These are phyloP conservation scores for Podila verticillata DNA, from an alignment of 192 early-diverging fungal species.

Conservation along the genomic window DNA sequence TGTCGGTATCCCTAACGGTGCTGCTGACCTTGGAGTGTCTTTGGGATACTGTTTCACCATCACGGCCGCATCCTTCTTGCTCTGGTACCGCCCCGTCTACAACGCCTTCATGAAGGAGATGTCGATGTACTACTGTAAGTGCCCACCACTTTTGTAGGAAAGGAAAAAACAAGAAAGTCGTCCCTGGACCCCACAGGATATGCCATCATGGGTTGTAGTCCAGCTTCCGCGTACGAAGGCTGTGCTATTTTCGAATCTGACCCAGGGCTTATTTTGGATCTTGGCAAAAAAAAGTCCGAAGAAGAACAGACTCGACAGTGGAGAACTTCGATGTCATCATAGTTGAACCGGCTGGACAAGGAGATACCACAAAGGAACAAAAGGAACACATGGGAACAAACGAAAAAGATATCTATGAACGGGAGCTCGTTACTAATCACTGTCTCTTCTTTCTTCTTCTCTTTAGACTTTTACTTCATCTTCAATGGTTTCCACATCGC, in stretches of 20 bases:
- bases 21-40: conserved; percentile 83
- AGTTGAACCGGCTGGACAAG: no score
- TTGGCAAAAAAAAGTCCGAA: neutral
- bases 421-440: neutral
- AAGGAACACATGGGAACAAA: no score
- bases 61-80: conserved; percentile 76
- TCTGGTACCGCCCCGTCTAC: conserved; percentile 92
- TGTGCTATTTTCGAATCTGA: conserved; percentile 1
- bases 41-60: conserved; percentile 82
- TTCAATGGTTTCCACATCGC: conserved; percentile 88
- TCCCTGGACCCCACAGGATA: neutral
- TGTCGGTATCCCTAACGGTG: conserved; percentile 72
- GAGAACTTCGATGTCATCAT: no score
- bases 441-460: conserved; percentile 2
- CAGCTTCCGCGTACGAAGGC: neutral
- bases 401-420: neutral
- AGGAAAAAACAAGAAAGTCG: neutral
- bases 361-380: neutral
- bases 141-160: neutral
- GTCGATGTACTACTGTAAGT: conserved; percentile 84
- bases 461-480: conserved; percentile 79
- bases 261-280: neutral
- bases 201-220: neutral
- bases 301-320: neutral
- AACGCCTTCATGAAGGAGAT: conserved; percentile 89